Base-by-base conservation (phyloP, 352 stramenopile genomes). In the Globisporangium apiculatum region DNA sequence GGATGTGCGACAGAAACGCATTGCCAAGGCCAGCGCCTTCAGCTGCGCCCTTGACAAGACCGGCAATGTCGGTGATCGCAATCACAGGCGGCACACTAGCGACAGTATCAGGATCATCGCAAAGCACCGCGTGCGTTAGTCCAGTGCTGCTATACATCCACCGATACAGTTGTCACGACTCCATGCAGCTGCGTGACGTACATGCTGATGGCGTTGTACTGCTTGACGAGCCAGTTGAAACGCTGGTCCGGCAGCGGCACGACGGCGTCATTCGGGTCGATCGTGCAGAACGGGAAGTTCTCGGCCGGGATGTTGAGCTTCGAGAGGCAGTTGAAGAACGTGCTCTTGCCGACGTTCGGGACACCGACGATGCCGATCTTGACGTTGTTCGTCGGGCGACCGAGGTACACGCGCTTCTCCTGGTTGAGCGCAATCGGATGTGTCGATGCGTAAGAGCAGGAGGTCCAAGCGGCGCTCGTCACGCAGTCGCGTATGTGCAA, bases 281-380 rank as follows among this genome's bases (percentile, higher is more conserved):
- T 99, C 51, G 97, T 99, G 74, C 97, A 99, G 72, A 99, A 99
- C 46, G 95, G 94, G 68, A 93, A 97, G 83, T 97, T 96, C 70
- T 96, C 88, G 43, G 86, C 82, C 3, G 88, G 76, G 56, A 96
- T 96, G 66, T 97, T 92, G 51, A 96, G 76, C 78, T 97, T 97
- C 35, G 89, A 97, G 60, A 99, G 66, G 38, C 95, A 97, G 87
- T 99, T 99, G 84, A 99, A 99, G 49, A 99, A 91, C 18, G 97
- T 99, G 31, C 83, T 98, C 78, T 99, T 99, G 67, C 97, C 98
- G 37, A 99, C 97, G 79, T 99, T 99, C 15, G 97, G 97, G n/a
- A 99, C 73, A 45, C 97, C 96, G 53, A 99, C 97, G 58, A 99
- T 99, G 48, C 97, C 97, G 60, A 98, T 99, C 79, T 98, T 98